Conservation (phyloP, 345 rosid genomes). For the Eucalyptus erythrocorys region DNA sequence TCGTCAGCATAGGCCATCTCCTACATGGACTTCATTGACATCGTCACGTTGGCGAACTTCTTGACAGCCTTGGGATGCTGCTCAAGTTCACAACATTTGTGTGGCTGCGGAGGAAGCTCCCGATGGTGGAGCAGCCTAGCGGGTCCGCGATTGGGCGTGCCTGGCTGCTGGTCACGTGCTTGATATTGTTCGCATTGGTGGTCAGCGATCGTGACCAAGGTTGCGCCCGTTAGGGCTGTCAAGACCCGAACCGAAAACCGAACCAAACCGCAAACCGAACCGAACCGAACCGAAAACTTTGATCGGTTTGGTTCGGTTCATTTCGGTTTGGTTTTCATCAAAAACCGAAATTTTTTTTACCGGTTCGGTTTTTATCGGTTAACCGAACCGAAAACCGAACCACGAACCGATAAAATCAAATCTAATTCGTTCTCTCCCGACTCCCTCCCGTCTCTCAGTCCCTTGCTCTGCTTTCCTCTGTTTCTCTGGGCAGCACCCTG, state of each 20-base stretch:
- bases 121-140: conserved; percentile 20
- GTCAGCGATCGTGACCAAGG: conserved; percentile 20
- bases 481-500: background rate
- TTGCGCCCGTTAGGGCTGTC: no score
- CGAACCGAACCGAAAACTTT: no score
- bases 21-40: conserved; percentile 11
- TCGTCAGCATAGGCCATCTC: conserved; percentile 21
- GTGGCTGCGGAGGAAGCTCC: conserved; percentile 29
- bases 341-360: no score
- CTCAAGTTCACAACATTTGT: conserved; percentile 37
- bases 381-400: no score
- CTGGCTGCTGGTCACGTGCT: conserved; percentile 29
- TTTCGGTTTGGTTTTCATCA: no score
- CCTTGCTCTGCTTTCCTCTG: background rate
- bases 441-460: no score
- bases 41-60: conserved; percentile 16
- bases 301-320: no score
- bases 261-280: no score
- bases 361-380: no score
- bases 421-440: no score
- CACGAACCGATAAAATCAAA: no score
- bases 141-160: conserved; percentile 16
- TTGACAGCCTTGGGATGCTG: conserved; percentile 36
- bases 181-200: conserved; percentile 30
- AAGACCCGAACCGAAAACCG: no score